Base-by-base conservation (phyloP, 805 yeast species). In the Saccharomycopsis sp. region DNA sequence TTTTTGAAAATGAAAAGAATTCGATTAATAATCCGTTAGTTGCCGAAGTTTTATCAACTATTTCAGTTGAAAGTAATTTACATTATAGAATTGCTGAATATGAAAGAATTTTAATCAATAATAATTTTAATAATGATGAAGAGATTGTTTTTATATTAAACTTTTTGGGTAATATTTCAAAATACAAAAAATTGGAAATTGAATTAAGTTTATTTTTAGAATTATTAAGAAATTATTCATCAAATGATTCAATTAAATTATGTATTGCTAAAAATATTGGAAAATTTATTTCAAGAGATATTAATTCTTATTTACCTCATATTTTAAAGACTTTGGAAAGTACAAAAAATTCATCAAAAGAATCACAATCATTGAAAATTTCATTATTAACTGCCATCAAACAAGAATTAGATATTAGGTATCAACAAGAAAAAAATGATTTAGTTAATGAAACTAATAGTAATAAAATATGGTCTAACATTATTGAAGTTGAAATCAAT, bases 231-330 rank as follows among this genome's bases (percentile, higher is more conserved):
- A 25, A 21, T n/a, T 33, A 39, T 21, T 23, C 21, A 8, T 50
- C 53, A 3, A 54, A 62, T 9, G 69, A 67, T 28, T 55, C 54
- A 4, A 51, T 69, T 4, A 64, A 63, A 39, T 47, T 62, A 5
- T 70, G 72, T 18, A 66, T 80, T 1, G 70, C 80, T 1, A 65
- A 67, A 36, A 64, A 79, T 0, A 52, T 76, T 21, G 80, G 83
- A 1, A 64, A 68, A 10, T 53, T 73, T 19, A 60, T 70, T 8
- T 57, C 67, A 3, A 57, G 58, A 28, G 61, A 72, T 45, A 50
- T 66, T 5, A 50, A 54, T 1, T 53, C 47, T 3, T 64, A 67
- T 41, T 51, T 73, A n/a, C 61, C 66, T 1, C 32, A 43, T 2
- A 54, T 75, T 36, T 48, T 76, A 27, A 34, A 46, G 0, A 50